Evolutionary conservation across 306 rosid genomes (phyloP), one percentile per base, ranked within the genome.

Genomic region (Quercus berberidifolia): DNA sequence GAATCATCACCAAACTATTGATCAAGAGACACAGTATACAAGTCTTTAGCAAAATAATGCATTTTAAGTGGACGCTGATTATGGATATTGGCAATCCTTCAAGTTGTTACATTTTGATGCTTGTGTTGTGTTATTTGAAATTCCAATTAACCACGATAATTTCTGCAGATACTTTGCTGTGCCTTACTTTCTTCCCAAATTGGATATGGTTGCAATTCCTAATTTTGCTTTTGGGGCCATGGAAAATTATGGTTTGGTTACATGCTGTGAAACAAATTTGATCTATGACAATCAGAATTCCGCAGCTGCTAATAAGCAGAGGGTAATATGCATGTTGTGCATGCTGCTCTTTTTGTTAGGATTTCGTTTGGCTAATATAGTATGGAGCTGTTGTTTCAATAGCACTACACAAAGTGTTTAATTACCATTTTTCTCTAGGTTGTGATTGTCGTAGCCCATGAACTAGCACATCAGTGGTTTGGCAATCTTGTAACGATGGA

Each of bases 401-500:
- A 54, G 75, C 79, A 60, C 81, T 38, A 78, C n/a, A 38, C 23
- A 19, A 17, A 72, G 71, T 41, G 55, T 77, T 46, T 70, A 63
- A 76, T 69, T 55, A 56, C 49, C 52, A 69, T 86, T 55, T 30
- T 84, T 83, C 83, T 80, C 74, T 84, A 94, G 98, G 98, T 94
- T 79, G 97, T 94, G 14, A 86, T 71, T 64, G 93, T 85, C 23
- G 97, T 94, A 78, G 93, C 97, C 76, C 98, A 92, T 80, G 98
- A 94, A 85, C 86, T 94, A 77, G 98, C 98, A 55, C 98, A 94
- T 72, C 97, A 94, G 79, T 94, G 98, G 98, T 94, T 94, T 85
- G 98, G 98, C 21, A 91, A 94, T 86, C 97, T 94, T 77, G 98
- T 94, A 75, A 94, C 97, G n/a, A 92, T 92, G 97, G 98, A 92